Evolutionary conservation across 768 basidiomycete genomes (phyloP), one percentile per base, ranked within the genome.

Genomic region (Auriscalpium vulgare): DNA sequence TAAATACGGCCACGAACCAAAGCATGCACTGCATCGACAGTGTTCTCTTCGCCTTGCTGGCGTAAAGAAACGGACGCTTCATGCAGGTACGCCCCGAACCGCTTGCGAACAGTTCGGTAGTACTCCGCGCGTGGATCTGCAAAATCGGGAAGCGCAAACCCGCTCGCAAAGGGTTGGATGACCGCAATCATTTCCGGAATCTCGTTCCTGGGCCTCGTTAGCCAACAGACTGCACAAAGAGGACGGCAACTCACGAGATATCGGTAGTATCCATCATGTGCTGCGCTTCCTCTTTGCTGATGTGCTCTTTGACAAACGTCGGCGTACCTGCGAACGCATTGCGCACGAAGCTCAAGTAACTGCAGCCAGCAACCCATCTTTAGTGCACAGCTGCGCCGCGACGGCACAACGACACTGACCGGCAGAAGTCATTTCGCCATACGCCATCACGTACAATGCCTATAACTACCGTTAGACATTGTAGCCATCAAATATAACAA

Each of bases 371-470:
- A 47, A 35, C 17, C 51, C 34, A 50, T 52, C 21, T 47, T 48
- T 19, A 58, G 52, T 49, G 34, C 29, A 49, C 8, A 35, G 35
- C 9, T 40, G 35, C 3, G 35, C 36, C n/a, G 29, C 34, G 52
- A 13, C 37, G 45, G 53, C 29, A 21, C 21, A 37, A 55, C 14
- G 44, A 47, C 35, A 71, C 76, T 43, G 36, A 84, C 79, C 90
- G 80, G 72, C 91, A 93, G 65, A 93, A 91, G 60, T 93, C 88
- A 67, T 91, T 92, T 11, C 85, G 78, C 91, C 91, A 94, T 14
- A 77, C 59, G 14, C 78, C 77, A 67, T 87, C 79, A 19, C 83
- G 77, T 29, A 71, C 62, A 45, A 75, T 64, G 47, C 71, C 79
- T 81, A 54, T 44, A 4, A 17, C 14, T 47, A 17, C 37, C 6